These are phyloP conservation scores for Chenopodium quinoa DNA, from an alignment of 148 eudicot genomes.

Conservation along the genomic window DNA sequence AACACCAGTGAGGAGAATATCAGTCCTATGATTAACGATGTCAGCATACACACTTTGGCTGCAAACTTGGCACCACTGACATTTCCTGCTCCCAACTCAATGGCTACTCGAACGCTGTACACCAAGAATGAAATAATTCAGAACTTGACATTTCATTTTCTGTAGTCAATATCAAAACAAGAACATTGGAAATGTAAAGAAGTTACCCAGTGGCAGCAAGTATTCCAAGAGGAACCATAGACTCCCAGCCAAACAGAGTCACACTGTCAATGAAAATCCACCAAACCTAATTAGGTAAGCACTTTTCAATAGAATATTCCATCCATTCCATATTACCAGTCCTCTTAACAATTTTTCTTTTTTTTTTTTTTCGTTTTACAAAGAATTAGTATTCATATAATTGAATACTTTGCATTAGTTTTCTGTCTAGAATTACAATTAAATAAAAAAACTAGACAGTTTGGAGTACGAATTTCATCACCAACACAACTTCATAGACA, in stretches of 20 bases:
- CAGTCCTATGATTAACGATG: conserved; percentile 28
- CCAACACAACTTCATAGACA: background rate
- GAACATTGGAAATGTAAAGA: background rate
- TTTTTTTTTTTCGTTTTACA: too few relatives aligned
- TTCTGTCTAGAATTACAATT: background rate
- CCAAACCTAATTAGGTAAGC: background rate
- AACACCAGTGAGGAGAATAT: conserved; percentile 24
- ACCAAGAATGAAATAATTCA: background rate
- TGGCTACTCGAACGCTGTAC: conserved; percentile 35
- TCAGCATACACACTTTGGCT: conserved; percentile 33
- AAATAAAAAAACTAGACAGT: background rate
- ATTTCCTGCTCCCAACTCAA: conserved; percentile 36
- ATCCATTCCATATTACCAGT: background rate
- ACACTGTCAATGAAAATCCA: conserved; percentile 20
- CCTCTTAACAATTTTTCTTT: too few relatives aligned
- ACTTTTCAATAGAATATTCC: background rate
- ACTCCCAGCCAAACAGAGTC: conserved; percentile 35
- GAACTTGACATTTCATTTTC: background rate
- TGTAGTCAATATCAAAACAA: background rate
- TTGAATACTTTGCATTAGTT: background rate
- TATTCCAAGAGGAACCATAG: conserved; percentile 38
- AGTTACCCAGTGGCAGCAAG: conserved; percentile 38
- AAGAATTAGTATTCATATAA: too few relatives aligned
- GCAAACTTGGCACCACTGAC: conserved; percentile 34
- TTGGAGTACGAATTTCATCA: background rate